phyloP scores from a whole-genome alignment of 2,329 filamentous ascomycete species.

The Fusarium sp. region DNA sequence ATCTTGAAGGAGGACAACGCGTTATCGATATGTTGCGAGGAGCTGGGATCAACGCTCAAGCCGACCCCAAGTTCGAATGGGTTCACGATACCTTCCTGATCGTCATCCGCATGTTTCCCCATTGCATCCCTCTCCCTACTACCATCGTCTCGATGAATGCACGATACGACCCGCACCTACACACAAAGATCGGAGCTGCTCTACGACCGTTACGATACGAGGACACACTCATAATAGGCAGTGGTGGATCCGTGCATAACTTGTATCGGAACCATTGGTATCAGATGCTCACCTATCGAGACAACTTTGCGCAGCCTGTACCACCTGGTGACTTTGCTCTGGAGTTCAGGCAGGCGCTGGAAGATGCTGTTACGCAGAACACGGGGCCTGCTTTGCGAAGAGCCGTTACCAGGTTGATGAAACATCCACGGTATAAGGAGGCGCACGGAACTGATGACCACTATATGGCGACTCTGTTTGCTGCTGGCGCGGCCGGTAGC shows the following conservation, averaged over 20 bases:
- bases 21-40: slow-evolving; percentile 60
- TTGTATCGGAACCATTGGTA: slow-evolving; percentile 74
- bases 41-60: slow-evolving; percentile 62
- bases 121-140: slow-evolving; percentile 67
- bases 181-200: slow-evolving; percentile 27
- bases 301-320: neutral
- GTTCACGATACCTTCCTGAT: slow-evolving; percentile 78
- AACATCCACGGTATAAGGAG: slow-evolving; percentile 72
- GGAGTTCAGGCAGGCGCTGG: slow-evolving; percentile 72
- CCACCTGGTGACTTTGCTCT: slow-evolving; percentile 60
- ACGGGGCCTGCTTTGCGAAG: slow-evolving; percentile 60
- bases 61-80: slow-evolving; percentile 71
- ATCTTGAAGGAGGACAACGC: slow-evolving; percentile 61
- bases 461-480: slow-evolving; percentile 73
- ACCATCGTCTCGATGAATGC: slow-evolving; percentile 50
- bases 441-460: slow-evolving; percentile 77
- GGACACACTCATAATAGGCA: slow-evolving; percentile 63
- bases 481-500: slow-evolving; percentile 65
- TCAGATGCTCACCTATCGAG: slow-evolving; percentile 62
- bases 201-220: slow-evolving; percentile 11
- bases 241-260: slow-evolving; percentile 74
- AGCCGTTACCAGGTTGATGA: slow-evolving; percentile 71
- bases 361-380: slow-evolving; percentile 62
- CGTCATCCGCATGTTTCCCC: slow-evolving; percentile 75
- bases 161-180: slow-evolving; percentile 33